A percentile compares a stretch with the other conserved stretches of the same genome.
phyloP scores from a whole-genome alignment of 345 rosid genomes.

The Arabidopsis arenosa region DNA sequence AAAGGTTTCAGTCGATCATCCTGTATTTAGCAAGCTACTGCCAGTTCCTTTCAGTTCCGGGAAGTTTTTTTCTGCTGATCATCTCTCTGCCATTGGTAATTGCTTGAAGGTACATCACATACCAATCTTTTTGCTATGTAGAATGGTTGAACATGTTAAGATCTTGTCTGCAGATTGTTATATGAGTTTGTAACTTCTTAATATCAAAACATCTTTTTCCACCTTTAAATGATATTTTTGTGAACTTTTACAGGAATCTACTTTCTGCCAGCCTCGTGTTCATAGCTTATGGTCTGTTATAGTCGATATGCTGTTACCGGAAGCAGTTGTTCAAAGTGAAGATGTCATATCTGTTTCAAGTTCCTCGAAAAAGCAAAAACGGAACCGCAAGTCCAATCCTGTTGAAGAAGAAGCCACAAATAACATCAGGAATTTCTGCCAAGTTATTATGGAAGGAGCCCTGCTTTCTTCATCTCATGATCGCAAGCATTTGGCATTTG shows the following conservation, averaged over 20 bases:
- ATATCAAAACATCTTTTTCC: background rate
- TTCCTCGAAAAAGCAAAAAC: slow-evolving; percentile 82
- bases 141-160: slow-evolving; percentile 29
- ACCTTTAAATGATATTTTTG: slow-evolving; percentile 21
- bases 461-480: slow-evolving; percentile 91
- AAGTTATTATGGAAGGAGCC: slow-evolving; percentile 70
- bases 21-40: slow-evolving; percentile 62
- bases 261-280: slow-evolving; percentile 96
- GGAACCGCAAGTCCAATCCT: slow-evolving; percentile 70
- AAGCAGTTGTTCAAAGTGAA: slow-evolving; percentile 66
- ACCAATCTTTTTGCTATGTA: slow-evolving; percentile 16
- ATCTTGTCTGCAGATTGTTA: slow-evolving; percentile 10
- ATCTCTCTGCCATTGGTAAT: slow-evolving; percentile 64
- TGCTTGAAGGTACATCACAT: slow-evolving; percentile 76
- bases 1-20: slow-evolving; percentile 55
- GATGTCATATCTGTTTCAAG: slow-evolving; percentile 63
- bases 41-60: slow-evolving; percentile 80
- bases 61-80: slow-evolving; percentile 71
- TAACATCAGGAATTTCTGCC: slow-evolving; percentile 62
- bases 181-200: background rate
- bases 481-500: slow-evolving; percentile 90
- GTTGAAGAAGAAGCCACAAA: slow-evolving; percentile 78
- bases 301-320: slow-evolving; percentile 78
- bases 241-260: slow-evolving; percentile 77
- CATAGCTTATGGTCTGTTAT: slow-evolving; percentile 87